Conservation (phyloP, 805 yeast species). For the Candida patagonica region DNA sequence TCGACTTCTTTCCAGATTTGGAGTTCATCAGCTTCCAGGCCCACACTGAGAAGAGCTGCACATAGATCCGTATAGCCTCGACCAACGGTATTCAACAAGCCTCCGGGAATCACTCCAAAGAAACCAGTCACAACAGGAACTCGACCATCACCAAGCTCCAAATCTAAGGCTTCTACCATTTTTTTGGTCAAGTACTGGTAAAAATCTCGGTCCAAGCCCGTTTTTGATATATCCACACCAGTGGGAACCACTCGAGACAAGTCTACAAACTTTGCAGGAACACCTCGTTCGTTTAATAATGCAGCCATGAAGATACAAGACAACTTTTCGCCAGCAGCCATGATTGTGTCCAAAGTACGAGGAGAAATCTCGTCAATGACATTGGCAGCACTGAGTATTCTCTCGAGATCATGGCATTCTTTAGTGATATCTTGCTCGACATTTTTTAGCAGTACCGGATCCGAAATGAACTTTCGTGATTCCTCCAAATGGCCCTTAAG, state of each 20-base stretch:
- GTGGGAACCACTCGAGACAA: slow-evolving; percentile 63
- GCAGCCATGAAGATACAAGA: slow-evolving; percentile 85
- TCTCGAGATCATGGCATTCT: slow-evolving; percentile 61
- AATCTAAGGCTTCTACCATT: slow-evolving; percentile 39
- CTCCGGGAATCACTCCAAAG: slow-evolving; percentile 95
- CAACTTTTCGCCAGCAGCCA: slow-evolving; percentile 91
- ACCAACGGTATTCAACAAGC: slow-evolving; percentile 84
- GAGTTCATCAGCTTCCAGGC: slow-evolving; percentile 81
- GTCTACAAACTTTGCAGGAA: slow-evolving; percentile 70
- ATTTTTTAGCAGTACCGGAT: slow-evolving; percentile 38
- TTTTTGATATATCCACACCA: slow-evolving; percentile 39
- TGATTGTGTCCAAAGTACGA: slow-evolving; percentile 78
- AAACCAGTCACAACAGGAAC: slow-evolving; percentile 95
- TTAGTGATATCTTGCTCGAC: slow-evolving; percentile 49
- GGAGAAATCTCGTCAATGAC: slow-evolving; percentile 86
- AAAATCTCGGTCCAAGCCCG: slow-evolving; percentile 58
- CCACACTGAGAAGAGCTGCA: slow-evolving; percentile 95
- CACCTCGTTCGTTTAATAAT: slow-evolving; percentile 73
- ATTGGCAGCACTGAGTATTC: slow-evolving; percentile 76
- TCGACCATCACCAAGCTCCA: slow-evolving; percentile 24
- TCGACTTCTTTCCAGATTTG: slow-evolving; percentile 99
- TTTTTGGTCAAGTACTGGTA: slow-evolving; percentile 42
- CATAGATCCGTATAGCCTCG: slow-evolving; percentile 97
- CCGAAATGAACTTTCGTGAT: slow-evolving; percentile 47
- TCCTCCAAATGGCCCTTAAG: slow-evolving; percentile 71